Conservation (phyloP, 768 basidiomycete species). For the Leccinum broughii region DNA sequence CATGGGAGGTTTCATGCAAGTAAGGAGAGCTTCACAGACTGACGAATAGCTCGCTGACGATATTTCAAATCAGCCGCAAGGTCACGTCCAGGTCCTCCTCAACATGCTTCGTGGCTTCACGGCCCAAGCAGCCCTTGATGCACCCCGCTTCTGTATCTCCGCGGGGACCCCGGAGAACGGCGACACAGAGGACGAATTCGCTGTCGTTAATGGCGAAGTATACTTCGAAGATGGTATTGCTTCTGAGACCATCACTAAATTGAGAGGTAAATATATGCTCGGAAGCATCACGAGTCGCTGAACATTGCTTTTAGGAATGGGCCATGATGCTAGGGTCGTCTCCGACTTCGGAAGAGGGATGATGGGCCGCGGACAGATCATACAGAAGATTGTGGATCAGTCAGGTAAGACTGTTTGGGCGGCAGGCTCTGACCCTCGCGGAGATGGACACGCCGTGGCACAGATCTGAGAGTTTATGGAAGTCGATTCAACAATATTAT, state of each 20-base stretch:
- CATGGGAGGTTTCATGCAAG: conserved; percentile 93
- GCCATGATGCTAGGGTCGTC: conserved; percentile 74
- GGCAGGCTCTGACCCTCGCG: conserved; percentile 87
- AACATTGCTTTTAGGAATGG: conserved; percentile 62
- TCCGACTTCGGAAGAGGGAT: conserved; percentile 59
- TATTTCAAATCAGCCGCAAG: conserved; percentile 67
- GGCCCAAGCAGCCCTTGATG: conserved; percentile 88
- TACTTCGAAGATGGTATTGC: conserved; percentile 87
- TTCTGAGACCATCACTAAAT: conserved; percentile 56
- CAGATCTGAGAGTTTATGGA: conserved; percentile 57
- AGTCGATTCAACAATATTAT: conserved; percentile 2
- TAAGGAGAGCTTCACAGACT: conserved; percentile 19
- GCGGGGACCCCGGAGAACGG: conserved; percentile 69
- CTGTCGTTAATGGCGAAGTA: conserved; percentile 74
- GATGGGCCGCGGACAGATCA: conserved; percentile 88
- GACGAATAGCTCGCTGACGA: neutral
- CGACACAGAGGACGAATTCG: conserved; percentile 48
- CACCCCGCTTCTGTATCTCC: conserved; percentile 95
- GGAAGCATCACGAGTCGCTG: neutral
- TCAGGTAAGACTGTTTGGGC: conserved; percentile 87
- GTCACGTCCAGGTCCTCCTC: conserved; percentile 91
- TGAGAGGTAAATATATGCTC: conserved; percentile 53
- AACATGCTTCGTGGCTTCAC: conserved; percentile 88
- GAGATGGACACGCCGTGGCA: conserved; percentile 83
- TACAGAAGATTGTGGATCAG: conserved; percentile 70